Conservation (phyloP, 495 filamentous ascomycete genomes). For the Endocarpon pusillum region DNA sequence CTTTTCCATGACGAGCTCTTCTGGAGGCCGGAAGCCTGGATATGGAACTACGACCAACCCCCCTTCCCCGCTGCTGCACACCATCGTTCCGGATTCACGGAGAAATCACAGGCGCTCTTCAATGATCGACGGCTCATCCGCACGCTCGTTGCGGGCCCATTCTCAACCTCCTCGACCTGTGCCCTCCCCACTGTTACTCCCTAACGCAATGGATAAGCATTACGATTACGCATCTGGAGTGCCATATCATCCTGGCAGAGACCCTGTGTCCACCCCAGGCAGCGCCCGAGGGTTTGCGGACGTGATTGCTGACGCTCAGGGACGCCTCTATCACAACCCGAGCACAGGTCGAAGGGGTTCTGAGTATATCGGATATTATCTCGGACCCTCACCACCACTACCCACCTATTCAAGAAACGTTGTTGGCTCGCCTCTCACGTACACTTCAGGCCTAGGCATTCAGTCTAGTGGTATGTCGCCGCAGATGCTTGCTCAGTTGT, state of each 20-base stretch:
- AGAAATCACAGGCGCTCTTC: conserved; percentile 40
- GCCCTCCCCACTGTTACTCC: conserved; percentile 20
- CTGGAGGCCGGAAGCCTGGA: conserved; percentile 26
- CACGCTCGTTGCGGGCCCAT: conserved; percentile 39
- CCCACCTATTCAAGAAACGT: conserved; percentile 18
- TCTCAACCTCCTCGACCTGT: conserved; percentile 46
- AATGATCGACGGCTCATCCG: conserved; percentile 32
- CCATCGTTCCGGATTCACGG: conserved; percentile 36
- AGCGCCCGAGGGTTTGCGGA: conserved; percentile 23
- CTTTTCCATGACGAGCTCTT: conserved; percentile 32
- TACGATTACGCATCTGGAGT: conserved; percentile 5
- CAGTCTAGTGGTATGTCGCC: not conserved
- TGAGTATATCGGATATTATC: conserved; percentile 51
- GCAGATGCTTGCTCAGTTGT: not conserved
- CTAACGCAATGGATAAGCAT: conserved; percentile 10
- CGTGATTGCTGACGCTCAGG: conserved; percentile 24
- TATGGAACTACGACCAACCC: conserved; percentile 42
- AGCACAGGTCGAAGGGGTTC: conserved; percentile 27
- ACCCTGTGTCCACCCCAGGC: conserved; percentile 15
- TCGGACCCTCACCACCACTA: conserved; percentile 38
- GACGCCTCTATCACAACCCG: conserved; percentile 24
- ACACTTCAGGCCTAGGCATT: not conserved
- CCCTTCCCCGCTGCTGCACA: conserved; percentile 40
- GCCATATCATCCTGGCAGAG: conserved; percentile 4
- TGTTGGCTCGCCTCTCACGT: not conserved